Percentiles rank a stretch among this genome's conserved stretches.
Evolutionary conservation across 1,284 basidiomycete genomes (phyloP).

Genomic region (Pulveroboletus sp.): DNA sequence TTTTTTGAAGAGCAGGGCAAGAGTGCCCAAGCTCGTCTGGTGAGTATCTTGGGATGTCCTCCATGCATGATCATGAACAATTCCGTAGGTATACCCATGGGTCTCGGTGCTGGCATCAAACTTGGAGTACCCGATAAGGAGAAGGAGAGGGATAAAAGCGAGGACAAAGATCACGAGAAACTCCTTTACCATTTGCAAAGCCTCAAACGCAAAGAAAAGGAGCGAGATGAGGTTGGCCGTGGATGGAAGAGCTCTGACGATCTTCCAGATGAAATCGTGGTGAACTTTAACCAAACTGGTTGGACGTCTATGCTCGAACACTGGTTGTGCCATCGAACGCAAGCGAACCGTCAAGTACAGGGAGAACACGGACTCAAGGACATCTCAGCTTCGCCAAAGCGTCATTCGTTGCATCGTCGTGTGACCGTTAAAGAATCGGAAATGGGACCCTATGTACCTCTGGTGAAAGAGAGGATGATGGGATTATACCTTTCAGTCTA

Average conservation of each 20-base stretch:
- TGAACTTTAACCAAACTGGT: conserved; percentile 42
- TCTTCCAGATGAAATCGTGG: conserved; percentile 38
- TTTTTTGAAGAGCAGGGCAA: conserved; percentile 66
- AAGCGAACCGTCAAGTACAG: conserved; percentile 24
- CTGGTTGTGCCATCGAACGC: conserved; percentile 61
- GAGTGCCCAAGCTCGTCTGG: conserved; percentile 78
- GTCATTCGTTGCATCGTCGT: conserved; percentile 36
- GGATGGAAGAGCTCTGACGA: conserved; percentile 40
- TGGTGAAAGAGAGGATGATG: conserved; percentile 87
- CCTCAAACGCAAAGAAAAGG: conserved; percentile 39
- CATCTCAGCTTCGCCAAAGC: conserved; percentile 25
- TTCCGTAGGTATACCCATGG: conserved; percentile 66
- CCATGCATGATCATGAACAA: conserved; percentile 3
- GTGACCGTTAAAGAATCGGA: conserved; percentile 43
- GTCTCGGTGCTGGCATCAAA: conserved; percentile 74
- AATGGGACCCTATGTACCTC: conserved; percentile 74
- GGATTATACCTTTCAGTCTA: conserved; percentile 81
- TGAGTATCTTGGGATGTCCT: conserved; percentile 20
- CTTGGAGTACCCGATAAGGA: conserved; percentile 52
- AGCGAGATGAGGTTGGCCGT: conserved; percentile 37
- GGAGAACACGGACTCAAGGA: conserved; percentile 25
- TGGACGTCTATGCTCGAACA: conserved; percentile 77
- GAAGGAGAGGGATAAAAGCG: conserved; percentile 45
- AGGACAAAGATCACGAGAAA: conserved; percentile 41
- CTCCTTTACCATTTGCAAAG: conserved; percentile 27